Evolutionary conservation across 2,329 filamentous ascomycete species (phyloP).

Genomic region (Fusarium pilosicola): DNA sequence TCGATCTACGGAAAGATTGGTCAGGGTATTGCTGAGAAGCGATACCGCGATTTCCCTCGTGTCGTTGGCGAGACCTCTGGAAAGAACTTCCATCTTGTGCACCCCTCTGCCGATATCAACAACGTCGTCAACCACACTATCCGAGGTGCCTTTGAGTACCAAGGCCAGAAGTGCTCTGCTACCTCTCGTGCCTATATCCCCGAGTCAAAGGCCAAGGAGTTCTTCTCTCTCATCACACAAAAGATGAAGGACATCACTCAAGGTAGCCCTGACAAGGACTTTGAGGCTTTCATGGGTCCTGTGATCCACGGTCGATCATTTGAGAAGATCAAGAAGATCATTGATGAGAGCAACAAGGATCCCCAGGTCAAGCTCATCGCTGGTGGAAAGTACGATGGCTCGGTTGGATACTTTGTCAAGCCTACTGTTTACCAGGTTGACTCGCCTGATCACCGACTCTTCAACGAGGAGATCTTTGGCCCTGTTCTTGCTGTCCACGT

Average conservation of each 20-base stretch:
- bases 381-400: conserved; percentile 80
- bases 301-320: conserved; percentile 86
- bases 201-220: conserved; percentile 77
- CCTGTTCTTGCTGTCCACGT: conserved; percentile 79
- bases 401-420: conserved; percentile 82
- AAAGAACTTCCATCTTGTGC: conserved; percentile 92
- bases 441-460: conserved; percentile 77
- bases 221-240: conserved; percentile 70
- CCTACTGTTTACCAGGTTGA: conserved; percentile 83
- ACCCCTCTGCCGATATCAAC: conserved; percentile 77
- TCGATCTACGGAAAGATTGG: conserved; percentile 88
- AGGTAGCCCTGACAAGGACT: conserved; percentile 73
- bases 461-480: conserved; percentile 84
- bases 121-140: conserved; percentile 87
- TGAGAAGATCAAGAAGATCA: conserved; percentile 79
- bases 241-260: conserved; percentile 77
- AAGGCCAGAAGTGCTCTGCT: conserved; percentile 91
- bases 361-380: conserved; percentile 74
- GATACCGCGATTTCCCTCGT: conserved; percentile 85
- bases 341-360: conserved; percentile 82
- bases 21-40: conserved; percentile 79
- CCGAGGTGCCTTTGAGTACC: conserved; percentile 88
- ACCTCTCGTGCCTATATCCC: conserved; percentile 84
- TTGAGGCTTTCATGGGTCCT: conserved; percentile 81
- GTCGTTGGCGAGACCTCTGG: conserved; percentile 91